These are phyloP conservation scores for Acanthamoeba divionensis DNA, from an alignment of 208 protist genomes.

Conservation along the genomic window DNA sequence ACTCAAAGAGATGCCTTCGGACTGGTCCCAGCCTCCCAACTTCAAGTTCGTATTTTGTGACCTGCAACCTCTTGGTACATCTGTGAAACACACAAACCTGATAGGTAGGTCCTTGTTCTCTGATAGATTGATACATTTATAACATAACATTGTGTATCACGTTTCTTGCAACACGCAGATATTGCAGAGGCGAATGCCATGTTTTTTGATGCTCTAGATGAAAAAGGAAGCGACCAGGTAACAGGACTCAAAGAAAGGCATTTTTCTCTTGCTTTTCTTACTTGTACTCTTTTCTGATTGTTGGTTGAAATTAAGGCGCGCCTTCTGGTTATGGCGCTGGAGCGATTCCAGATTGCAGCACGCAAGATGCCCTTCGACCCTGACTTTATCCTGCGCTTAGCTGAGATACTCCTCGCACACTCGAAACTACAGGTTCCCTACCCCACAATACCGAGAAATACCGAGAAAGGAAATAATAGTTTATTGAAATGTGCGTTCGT, in stretches of 20 bases:
- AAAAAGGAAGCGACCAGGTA: not conserved
- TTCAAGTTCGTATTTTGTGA: slow-evolving; percentile 19
- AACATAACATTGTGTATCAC: not conserved
- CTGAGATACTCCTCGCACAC: no score
- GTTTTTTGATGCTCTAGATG: not conserved
- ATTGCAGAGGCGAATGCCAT: slow-evolving; percentile 19
- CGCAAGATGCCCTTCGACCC: slow-evolving; percentile 29
- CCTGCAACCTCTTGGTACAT: not conserved
- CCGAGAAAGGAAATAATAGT: no score
- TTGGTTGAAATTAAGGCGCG: not conserved
- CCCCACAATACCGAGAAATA: no score
- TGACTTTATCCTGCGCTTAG: no score
- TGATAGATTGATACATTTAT: not conserved
- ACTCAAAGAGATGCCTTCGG: not conserved
- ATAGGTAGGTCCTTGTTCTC: not conserved
- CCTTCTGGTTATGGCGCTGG: not conserved
- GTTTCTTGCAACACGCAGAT: not conserved
- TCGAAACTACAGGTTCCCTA: no score
- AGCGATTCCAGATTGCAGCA: not conserved
- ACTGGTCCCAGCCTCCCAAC: not conserved
- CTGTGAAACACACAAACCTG: slow-evolving; percentile 16
- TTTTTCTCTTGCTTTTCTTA: not conserved
- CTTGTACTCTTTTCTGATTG: not conserved
- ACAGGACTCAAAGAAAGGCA: not conserved
- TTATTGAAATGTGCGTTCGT: no score